Base-by-base conservation (phyloP, 1,284 basidiomycete genomes). In the Anthracocystis walkeri region DNA sequence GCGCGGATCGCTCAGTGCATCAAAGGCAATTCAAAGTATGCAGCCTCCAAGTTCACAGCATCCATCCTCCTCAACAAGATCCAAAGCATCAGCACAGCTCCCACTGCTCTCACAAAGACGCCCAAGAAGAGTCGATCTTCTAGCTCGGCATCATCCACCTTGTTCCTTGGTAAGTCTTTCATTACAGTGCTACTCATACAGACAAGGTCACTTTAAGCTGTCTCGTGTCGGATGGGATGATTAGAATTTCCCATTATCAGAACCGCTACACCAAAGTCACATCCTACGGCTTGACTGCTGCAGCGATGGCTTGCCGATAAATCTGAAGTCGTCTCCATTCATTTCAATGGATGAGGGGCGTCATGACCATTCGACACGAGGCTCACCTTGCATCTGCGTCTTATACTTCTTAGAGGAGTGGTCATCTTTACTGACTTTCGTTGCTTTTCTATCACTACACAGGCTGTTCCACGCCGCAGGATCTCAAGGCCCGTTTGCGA, bases 191-290 rank as follows among this genome's bases (percentile, higher is more conserved):
- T 25, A 41, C 40, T 33, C n/a, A 7, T 2, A 18, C 20, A 20
- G 18, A 14, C 27, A 38, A 38, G 7, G 35, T 38, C 35, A 14
- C 44, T 27, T 25, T 21, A 27, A 29, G 12, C 46, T 48, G 18
- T n/a, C 29, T 31, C n/a, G 41, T 52, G 48, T 60, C 66, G 60
- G 33, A 55, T 50, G 63, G 67, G 58, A 75, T 65, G 73, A 75
- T 75, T 75, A 75, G 60, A 69, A 59, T 59, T 20, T 59, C 63
- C 66, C 60, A 54, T 60, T 60, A 63, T 70, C 73, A 75, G 73
- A 75, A 75, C 73, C 73, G 73, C 73, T 75, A 75, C 63, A 66
- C 73, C 51, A 65, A 74, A 75, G 65, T 57, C 48, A 61, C 63
- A 58, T 63, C 46, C 59, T 49, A n/a, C 44, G 60, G 63, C 66